Conservation (phyloP, 2,329 filamentous ascomycete genomes). For the Fusarium irregulare region DNA sequence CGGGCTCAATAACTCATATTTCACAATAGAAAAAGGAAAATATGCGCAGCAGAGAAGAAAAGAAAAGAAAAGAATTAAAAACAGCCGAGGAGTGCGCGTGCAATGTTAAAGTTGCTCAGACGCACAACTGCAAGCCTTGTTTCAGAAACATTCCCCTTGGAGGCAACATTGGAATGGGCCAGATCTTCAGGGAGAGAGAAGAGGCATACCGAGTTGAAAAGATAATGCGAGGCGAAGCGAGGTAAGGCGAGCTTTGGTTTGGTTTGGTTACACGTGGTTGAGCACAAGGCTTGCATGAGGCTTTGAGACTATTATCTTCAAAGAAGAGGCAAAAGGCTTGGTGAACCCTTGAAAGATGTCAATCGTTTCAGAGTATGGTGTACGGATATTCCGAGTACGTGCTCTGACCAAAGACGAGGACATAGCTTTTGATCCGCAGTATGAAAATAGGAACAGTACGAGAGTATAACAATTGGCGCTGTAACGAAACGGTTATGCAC, state of each 20-base stretch:
- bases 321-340: not conserved
- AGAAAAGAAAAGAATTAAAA: not conserved
- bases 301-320: conserved; percentile 6
- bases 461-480: not conserved
- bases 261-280: conserved; percentile 26
- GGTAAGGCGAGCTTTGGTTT: not conserved
- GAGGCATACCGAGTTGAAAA: not conserved
- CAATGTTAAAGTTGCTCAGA: not conserved
- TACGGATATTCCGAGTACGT: not conserved
- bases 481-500: conserved; percentile 15
- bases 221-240: not conserved
- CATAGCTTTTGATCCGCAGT: not conserved
- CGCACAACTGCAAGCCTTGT: conserved; percentile 28
- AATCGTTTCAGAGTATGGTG: not conserved
- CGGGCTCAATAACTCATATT: not conserved
- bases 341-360: not conserved
- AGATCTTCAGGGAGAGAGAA: conserved; percentile 24
- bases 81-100: not conserved
- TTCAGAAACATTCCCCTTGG: conserved; percentile 31
- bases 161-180: conserved; percentile 28
- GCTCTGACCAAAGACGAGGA: not conserved
- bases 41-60: not conserved
- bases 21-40: not conserved
- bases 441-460: not conserved
- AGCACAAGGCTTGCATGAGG: conserved; percentile 8